Percentiles rank a stretch among this genome's conserved stretches.
Evolutionary conservation across 805 yeast genomes (phyloP).

Genomic region (Myxozyma nipponensis): DNA sequence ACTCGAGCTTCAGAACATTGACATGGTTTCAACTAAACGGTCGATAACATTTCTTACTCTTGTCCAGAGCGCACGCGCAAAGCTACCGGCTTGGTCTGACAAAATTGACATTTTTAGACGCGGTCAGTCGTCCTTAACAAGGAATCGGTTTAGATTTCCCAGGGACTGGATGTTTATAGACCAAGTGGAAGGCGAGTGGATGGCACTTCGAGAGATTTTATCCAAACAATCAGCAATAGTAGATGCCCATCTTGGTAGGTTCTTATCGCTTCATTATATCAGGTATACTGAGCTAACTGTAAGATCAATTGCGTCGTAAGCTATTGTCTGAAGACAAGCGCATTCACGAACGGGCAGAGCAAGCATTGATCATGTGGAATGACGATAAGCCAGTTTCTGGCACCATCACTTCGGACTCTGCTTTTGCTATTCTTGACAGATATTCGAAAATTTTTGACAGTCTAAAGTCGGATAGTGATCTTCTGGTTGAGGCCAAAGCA

Average conservation of each 20-base stretch:
- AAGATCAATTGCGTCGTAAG: conserved; percentile 16
- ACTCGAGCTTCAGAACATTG: conserved; percentile 40
- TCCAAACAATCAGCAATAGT: conserved; percentile 40
- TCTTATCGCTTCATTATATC: not conserved
- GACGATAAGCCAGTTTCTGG: conserved; percentile 35
- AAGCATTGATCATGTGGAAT: conserved; percentile 23
- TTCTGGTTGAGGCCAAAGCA: conserved; percentile 38
- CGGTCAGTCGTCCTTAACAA: conserved; percentile 44
- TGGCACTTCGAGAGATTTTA: conserved; percentile 43
- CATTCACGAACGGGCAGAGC: conserved; percentile 8
- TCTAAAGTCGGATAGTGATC: conserved; percentile 20
- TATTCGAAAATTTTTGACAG: conserved; percentile 31
- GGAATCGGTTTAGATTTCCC: conserved; percentile 49
- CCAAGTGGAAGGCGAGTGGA: conserved; percentile 53
- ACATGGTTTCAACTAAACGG: conserved; percentile 41
- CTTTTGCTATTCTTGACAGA: conserved; percentile 29
- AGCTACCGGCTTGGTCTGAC: conserved; percentile 30
- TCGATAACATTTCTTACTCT: conserved; percentile 41
- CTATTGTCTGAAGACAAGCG: conserved; percentile 19
- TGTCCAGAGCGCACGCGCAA: conserved; percentile 38
- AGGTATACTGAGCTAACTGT: conserved; percentile 17
- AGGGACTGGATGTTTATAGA: conserved; percentile 57
- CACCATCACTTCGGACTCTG: conserved; percentile 31
- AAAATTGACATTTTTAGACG: conserved; percentile 30
- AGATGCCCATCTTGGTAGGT: conserved; percentile 40